Conservation (phyloP, 345 rosid genomes). For the Lumnitzera littorea region DNA sequence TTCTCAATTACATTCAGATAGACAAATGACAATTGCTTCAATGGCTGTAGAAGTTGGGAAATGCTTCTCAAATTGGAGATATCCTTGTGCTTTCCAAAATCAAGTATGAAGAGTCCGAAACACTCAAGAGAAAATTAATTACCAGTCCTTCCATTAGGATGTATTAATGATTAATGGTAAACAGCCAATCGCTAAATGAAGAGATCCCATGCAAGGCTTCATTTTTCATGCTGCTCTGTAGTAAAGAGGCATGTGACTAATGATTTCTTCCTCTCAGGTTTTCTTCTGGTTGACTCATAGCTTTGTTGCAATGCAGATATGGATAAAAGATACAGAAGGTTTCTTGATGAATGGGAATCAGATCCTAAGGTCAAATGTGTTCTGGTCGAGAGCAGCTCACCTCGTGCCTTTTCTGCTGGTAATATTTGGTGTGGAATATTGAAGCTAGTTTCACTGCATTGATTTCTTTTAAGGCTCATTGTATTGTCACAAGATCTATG, state of each 20-base stretch:
- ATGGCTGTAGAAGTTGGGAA: neutral
- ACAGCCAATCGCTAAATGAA: neutral
- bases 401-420: constrained; percentile 94
- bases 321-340: constrained; percentile 60
- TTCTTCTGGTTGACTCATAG: neutral
- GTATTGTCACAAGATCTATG: constrained; percentile 18
- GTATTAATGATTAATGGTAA: neutral
- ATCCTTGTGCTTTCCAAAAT: neutral
- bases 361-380: constrained; percentile 80
- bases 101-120: neutral
- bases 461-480: neutral
- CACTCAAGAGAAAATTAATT: neutral
- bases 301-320: constrained; percentile 39
- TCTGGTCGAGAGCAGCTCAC: constrained; percentile 57
- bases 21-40: too few relatives aligned
- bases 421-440: constrained; percentile 2
- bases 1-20: too few relatives aligned
- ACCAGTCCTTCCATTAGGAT: too few relatives aligned
- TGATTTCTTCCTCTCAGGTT: neutral
- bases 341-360: constrained; percentile 85
- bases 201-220: neutral
- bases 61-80: neutral
- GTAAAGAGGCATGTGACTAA: neutral
- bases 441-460: neutral
- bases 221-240: neutral